A percentile compares a stretch with the other conserved stretches of the same genome.
Conservation (phyloP, 257 asterid species). For the Scutellaria minor region DNA sequence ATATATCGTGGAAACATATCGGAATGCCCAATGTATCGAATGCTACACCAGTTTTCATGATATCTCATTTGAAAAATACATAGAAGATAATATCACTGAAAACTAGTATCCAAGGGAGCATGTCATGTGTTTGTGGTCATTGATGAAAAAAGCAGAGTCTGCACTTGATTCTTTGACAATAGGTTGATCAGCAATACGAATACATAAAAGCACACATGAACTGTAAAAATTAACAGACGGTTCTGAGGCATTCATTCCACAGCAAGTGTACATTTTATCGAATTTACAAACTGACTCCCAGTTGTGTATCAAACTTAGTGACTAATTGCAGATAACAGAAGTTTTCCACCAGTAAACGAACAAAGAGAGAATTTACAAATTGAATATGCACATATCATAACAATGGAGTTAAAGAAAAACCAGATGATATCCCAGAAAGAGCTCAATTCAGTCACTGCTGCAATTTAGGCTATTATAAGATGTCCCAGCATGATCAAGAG, state of each 20-base stretch:
- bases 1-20: background rate
- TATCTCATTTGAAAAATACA: constrained; percentile 18
- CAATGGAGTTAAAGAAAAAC: background rate
- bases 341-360: constrained; percentile 8
- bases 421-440: background rate
- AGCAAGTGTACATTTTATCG: background rate
- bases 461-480: background rate
- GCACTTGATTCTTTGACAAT: background rate
- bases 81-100: background rate
- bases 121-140: background rate
- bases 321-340: background rate
- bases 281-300: background rate
- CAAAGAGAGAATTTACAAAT: background rate
- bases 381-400: background rate
- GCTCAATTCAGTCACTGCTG: background rate
- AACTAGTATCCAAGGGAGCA: background rate
- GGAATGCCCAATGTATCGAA: background rate
- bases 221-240: background rate
- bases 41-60: background rate
- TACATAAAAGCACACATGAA: background rate
- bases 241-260: background rate
- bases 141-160: background rate
- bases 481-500: background rate
- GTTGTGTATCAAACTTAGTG: background rate
- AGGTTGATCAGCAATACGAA: background rate